These are phyloP conservation scores for Chondrus crispus DNA, from an alignment of 23 red algal species.

Conservation along the genomic window DNA sequence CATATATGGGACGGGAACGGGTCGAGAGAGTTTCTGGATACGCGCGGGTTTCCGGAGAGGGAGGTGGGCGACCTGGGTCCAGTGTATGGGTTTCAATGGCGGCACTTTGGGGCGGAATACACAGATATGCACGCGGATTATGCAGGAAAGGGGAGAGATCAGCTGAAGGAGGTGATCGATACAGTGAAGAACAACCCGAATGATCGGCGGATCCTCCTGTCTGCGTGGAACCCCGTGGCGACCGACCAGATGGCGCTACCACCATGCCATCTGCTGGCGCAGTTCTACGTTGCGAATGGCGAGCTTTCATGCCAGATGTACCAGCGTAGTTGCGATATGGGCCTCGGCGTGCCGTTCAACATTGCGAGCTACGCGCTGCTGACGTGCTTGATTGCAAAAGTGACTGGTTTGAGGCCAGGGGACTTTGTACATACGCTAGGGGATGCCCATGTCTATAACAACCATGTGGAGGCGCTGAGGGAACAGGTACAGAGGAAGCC, in stretches of 20 bases:
- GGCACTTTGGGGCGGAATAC: conserved; percentile 96
- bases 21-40: conserved; percentile 80
- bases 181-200: conserved; percentile 75
- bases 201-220: conserved; percentile 83
- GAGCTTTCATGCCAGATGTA: conserved; percentile 95
- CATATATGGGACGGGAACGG: conserved; percentile 99
- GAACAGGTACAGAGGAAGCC: conserved; percentile 75
- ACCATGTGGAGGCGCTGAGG: conserved; percentile 82
- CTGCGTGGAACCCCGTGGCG: conserved; percentile 86
- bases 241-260: conserved; percentile 89
- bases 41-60: conserved; percentile 65
- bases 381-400: conserved; percentile 82
- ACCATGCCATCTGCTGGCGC: conserved; percentile 90
- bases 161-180: conserved; percentile 70
- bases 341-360: conserved; percentile 97
- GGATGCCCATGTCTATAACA: conserved; percentile 94
- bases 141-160: conserved; percentile 79
- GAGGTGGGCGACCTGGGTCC: conserved; percentile 90
- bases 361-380: conserved; percentile 94
- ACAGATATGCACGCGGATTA: conserved; percentile 71
- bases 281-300: conserved; percentile 95
- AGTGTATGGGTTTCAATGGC: conserved; percentile 99
- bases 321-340: conserved; percentile 94
- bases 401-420: conserved; percentile 69
- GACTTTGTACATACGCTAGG: conserved; percentile 91